phyloP scores from a whole-genome alignment of 2,329 filamentous ascomycete genomes.

The Cercospora sp. region DNA sequence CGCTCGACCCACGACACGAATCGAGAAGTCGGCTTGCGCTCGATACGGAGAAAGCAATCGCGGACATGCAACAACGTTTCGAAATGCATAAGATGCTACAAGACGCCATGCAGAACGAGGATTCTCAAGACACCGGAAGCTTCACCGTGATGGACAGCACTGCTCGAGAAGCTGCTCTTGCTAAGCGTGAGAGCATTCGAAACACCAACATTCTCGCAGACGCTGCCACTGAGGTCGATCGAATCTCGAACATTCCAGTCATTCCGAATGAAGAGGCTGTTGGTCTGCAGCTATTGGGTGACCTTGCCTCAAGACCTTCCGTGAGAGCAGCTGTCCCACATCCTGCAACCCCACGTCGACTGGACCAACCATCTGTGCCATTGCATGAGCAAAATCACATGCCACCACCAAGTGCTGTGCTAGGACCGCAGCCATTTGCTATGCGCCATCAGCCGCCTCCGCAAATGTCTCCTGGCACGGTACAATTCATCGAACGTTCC shows the following conservation, averaged over 20 bases:
- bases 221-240: constrained; percentile 40
- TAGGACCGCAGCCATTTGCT: constrained; percentile 5
- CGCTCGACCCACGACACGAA: constrained; percentile 33
- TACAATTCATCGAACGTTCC: constrained; percentile 6
- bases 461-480: constrained; percentile 9
- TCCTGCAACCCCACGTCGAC: constrained; percentile 8
- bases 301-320: constrained; percentile 31
- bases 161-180: constrained; percentile 44
- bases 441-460: neutral
- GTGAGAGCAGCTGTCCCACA: constrained; percentile 15
- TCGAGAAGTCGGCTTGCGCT: constrained; percentile 34
- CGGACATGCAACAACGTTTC: constrained; percentile 29
- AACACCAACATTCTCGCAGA: constrained; percentile 38
- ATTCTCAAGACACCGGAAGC: constrained; percentile 22
- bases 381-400: constrained; percentile 11
- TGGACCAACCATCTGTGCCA: constrained; percentile 9
- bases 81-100: constrained; percentile 29
- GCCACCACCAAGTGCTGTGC: constrained; percentile 18
- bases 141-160: constrained; percentile 47
- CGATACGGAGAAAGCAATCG: constrained; percentile 28
- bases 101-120: constrained; percentile 33
- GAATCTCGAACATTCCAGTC: constrained; percentile 21
- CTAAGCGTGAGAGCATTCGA: constrained; percentile 39
- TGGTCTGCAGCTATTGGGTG: constrained; percentile 39
- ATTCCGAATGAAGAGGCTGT: constrained; percentile 44